These are phyloP conservation scores for Candida saitoana DNA, from an alignment of 805 yeast genomes.

Conservation along the genomic window DNA sequence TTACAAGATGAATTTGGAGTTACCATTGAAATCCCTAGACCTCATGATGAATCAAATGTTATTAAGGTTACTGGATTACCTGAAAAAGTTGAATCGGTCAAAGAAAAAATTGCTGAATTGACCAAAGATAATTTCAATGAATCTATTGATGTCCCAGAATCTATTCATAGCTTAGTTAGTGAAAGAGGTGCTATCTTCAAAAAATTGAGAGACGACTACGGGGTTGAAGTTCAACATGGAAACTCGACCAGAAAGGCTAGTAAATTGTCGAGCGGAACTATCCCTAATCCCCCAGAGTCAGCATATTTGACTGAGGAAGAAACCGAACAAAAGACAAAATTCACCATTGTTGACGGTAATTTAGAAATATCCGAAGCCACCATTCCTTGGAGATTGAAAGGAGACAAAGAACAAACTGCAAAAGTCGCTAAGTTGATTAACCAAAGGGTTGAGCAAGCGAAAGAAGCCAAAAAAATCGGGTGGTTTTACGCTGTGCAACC, in stretches of 20 bases:
- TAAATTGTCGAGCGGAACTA: slow-evolving; percentile 40
- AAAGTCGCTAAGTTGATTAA: slow-evolving; percentile 52
- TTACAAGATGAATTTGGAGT: slow-evolving; percentile 70
- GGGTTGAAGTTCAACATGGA: slow-evolving; percentile 60
- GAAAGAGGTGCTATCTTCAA: slow-evolving; percentile 64
- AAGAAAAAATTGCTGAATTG: slow-evolving; percentile 54
- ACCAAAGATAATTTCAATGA: slow-evolving; percentile 57
- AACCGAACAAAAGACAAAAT: slow-evolving; percentile 35
- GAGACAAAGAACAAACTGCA: slow-evolving; percentile 45
- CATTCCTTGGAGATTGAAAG: slow-evolving; percentile 69
- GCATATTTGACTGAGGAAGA: slow-evolving; percentile 36
- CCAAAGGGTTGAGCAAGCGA: slow-evolving; percentile 45
- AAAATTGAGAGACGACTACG: slow-evolving; percentile 47
- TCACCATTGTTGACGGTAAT: slow-evolving; percentile 39
- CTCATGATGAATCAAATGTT: slow-evolving; percentile 45
- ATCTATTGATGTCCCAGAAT: slow-evolving; percentile 54
- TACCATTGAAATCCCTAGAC: slow-evolving; percentile 61
- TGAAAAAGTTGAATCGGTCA: slow-evolving; percentile 60
- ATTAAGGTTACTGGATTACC: slow-evolving; percentile 64
- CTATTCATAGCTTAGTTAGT: slow-evolving; percentile 55
- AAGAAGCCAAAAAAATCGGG: slow-evolving; percentile 46
- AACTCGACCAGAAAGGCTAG: slow-evolving; percentile 46
- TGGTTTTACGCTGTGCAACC: slow-evolving; percentile 58
- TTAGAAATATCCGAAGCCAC: slow-evolving; percentile 16
- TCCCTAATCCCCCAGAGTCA: slow-evolving; percentile 46